Conservation (phyloP, 2,329 filamentous ascomycete genomes). For the Microdochium paspali region DNA sequence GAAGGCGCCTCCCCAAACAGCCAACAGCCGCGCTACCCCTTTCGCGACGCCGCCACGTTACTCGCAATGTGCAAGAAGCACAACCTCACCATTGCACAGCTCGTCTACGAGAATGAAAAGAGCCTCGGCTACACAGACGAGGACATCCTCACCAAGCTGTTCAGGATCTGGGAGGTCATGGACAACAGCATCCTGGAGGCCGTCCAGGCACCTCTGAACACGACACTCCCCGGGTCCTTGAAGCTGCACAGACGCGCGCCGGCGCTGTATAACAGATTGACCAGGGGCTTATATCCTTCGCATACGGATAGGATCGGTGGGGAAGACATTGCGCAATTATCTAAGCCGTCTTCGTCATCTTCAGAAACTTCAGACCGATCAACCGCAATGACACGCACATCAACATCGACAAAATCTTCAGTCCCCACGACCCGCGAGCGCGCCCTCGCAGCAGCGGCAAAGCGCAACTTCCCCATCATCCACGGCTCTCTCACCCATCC, state of each 20-base stretch:
- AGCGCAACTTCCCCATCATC: slow-evolving; percentile 16
- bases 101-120: slow-evolving; percentile 43
- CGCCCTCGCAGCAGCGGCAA: slow-evolving; percentile 12
- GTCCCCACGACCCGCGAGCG: background rate
- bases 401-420: background rate
- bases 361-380: slow-evolving; percentile 4
- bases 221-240: slow-evolving; percentile 33
- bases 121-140: slow-evolving; percentile 39
- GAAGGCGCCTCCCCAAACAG: slow-evolving; percentile 4
- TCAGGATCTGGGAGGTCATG: slow-evolving; percentile 42
- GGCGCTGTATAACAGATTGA: slow-evolving; percentile 31
- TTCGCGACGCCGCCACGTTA: slow-evolving; percentile 35
- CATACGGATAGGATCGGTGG: slow-evolving; percentile 11
- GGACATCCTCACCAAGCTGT: slow-evolving; percentile 35
- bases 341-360: slow-evolving; percentile 1
- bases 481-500: slow-evolving; percentile 36
- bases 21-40: slow-evolving; percentile 33
- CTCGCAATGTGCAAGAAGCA: slow-evolving; percentile 36
- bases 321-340: slow-evolving; percentile 1
- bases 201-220: slow-evolving; percentile 32
- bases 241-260: slow-evolving; percentile 37
- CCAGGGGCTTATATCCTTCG: slow-evolving; percentile 34
- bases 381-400: background rate
- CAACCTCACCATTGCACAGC: slow-evolving; percentile 40
- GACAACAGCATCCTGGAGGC: slow-evolving; percentile 39